Base-by-base conservation (phyloP, 805 yeast species). In the Nakazawaea sp. region DNA sequence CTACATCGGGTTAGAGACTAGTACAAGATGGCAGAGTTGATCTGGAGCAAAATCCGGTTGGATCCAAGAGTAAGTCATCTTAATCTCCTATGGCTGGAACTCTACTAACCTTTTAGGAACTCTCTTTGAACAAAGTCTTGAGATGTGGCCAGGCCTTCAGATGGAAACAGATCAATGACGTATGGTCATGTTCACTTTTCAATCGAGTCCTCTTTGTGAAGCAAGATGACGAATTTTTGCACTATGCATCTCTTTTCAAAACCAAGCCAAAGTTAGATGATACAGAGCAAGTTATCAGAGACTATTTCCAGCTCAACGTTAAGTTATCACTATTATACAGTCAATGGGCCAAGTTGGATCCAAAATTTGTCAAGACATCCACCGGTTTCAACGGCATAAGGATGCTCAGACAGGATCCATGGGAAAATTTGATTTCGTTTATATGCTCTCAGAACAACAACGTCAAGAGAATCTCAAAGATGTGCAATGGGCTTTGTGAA, bases 391-490 rank as follows among this genome's bases (percentile, higher is more conserved):
- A 64, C 4, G 97, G 97, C 0, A 78, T 90, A 15, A 62, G 98
- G 21, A 86, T 90, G 44, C 67, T 92, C 19, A 68, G 89, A 26
- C 97, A 92, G 56, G 96, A 90, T 45, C 97, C 98, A 0, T 92
- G 97, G 97, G 98, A 92, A 48, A 87, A 90, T 30, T 63, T 88
- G 31, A 62, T 90, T 15, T 83, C 92, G 2, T 92, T 90, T 46
- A 92, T 92, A 9, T 92, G 97, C 59, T 86, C 96, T 2, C 80
- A 95, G n/a, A 92, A 92, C 57, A 92, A 92, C 59, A 92, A 92
- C 51, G 92, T 92, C 37, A 87, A 90, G 51, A 68, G 98, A 26
- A 92, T 92, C 32, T 82, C 95, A 2, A 81, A 81, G 49, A 88
- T 92, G 96, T 92, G 96, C 55, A 86, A 85, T 45, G 70, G 70